Evolutionary conservation across 140 eudicot species (phyloP), one percentile per base, ranked within the genome.

Genomic region (Bidens hawaiensis): DNA sequence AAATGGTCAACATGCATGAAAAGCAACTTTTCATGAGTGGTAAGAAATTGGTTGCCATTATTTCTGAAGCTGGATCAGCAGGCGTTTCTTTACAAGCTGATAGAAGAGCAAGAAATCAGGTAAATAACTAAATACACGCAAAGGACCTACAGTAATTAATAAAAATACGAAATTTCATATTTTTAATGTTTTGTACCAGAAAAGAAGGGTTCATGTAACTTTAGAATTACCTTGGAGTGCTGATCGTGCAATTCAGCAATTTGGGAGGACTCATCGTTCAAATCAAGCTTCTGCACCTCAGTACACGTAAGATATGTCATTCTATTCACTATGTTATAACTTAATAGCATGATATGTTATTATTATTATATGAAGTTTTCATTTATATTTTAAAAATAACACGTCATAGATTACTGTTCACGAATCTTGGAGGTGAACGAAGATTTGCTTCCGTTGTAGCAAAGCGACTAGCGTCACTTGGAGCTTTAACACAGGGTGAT

Each of bases 1-100:
- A 94, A 86, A 94, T 94, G 99, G 99, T 94, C 55, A 94, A 94
- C 77, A 94, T 94, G 97, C 96, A 94, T 51, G 97, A 94, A 73
- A 94, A 94, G 75, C 86, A 85, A 65, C 85, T 85, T 17, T 94
- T 94, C 75, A 94, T 94, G 99, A 90, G 85, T 72, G 99, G 90
- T 60, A 77, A 85, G 69, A 94, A 94, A 77, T 60, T 94, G 53
- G 79, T 94, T 53, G 99, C 99, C 55, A 85, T 94, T 48, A 94
- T 94, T 51, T 94, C 99, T 55, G 99, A 94, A 79, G 99, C 99
- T 75, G 99, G 99, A 52, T 94, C 99, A 25, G 99, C 99, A 63
- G 99, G 99, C 50, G 99, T 94, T 61, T 94, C 99, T 36, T 71
- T 94, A 76, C 99, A 94, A 78, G 97, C 99, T 45, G 99, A 94